Evolutionary conservation across 345 rosid species (phyloP), one percentile per base, ranked within the genome.

Genomic region (Lepidium sativum): DNA sequence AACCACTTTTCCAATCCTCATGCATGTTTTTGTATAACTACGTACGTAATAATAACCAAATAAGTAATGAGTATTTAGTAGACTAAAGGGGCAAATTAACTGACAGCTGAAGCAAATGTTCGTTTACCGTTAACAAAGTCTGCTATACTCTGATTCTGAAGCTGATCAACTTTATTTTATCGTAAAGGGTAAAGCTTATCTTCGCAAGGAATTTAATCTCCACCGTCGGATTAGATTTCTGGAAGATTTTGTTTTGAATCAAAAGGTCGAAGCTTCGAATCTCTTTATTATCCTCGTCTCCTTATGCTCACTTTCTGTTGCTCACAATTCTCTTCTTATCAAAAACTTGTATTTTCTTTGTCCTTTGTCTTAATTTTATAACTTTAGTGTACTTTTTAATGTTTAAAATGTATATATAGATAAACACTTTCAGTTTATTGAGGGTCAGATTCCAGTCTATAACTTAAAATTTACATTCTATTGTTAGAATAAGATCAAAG

Each of bases 261-360:
- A 67, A 47, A 45, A 56, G 38, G 47, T 67, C 32, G 23, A 32
- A 63, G 64, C 57, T 57, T 57, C 20, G 49, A 34, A 44, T 23
- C 38, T 31, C 11, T 66, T 55, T 67, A 47, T 56, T 47, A 67
- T 56, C 71, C 51, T 68, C 34, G 50, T 17, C 57, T 48, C 65
- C 49, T 10, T 49, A 31, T 49, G 14, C 60, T 48, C 35, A 20
- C 66, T 58, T 68, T 68, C 66, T 39, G 58, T 49, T 68, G 59
- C 32, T 58, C 51, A 68, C 59, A 59, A 68, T 68, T 68, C 72
- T 58, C 34, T 38, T 23, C 27, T 68, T 21, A 27, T 17, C 57
- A 55, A n/a, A n/a, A n/a, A 57, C 65, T 48, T 57, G 57, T 48
- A 9, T 6, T 4, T 34, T 59, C 27, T 33, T 55, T 1, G 37